Evolutionary conservation across 140 eudicot genomes (phyloP).

Genomic region (Flaveria floridana): DNA sequence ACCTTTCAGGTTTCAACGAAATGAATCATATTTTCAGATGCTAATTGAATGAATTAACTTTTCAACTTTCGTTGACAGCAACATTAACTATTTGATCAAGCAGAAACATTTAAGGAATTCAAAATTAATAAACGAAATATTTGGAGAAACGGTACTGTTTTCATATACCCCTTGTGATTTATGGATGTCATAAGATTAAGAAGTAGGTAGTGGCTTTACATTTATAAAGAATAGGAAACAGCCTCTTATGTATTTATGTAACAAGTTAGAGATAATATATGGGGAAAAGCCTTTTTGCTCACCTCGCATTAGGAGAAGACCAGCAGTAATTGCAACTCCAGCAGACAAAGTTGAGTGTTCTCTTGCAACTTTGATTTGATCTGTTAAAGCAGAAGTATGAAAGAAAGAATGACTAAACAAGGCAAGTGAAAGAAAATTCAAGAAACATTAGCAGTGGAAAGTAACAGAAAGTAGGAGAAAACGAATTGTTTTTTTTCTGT

Average conservation of each 20-base stretch:
- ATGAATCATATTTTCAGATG: not conserved
- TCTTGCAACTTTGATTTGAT: slow-evolving; percentile 53
- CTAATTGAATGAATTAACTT: slow-evolving; percentile 1
- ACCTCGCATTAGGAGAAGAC: slow-evolving; percentile 75
- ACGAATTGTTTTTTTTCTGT: not conserved
- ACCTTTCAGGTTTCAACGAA: slow-evolving; percentile 2
- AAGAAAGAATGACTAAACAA: slow-evolving; percentile 9
- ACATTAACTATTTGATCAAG: slow-evolving; percentile 11
- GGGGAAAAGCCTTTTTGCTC: slow-evolving; percentile 1
- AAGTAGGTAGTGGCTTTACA: slow-evolving; percentile 1
- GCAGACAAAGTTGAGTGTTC: slow-evolving; percentile 63
- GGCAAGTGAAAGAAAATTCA: slow-evolving; percentile 6
- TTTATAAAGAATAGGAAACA: slow-evolving; percentile 22
- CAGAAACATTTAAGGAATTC: slow-evolving; percentile 6
- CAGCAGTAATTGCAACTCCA: slow-evolving; percentile 65
- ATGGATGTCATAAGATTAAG: not conserved
- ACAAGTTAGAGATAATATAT: not conserved
- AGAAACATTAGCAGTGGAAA: slow-evolving; percentile 11
- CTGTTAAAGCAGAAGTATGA: slow-evolving; percentile 39
- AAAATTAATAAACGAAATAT: not conserved
- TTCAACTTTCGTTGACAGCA: not conserved
- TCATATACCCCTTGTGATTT: not conserved
- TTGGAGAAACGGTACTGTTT: not conserved
- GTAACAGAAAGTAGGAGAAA: not conserved
- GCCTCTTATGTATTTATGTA: slow-evolving; percentile 8